These are phyloP conservation scores for Leccinum subatratum DNA, from an alignment of 1,284 basidiomycete species.

Conservation along the genomic window DNA sequence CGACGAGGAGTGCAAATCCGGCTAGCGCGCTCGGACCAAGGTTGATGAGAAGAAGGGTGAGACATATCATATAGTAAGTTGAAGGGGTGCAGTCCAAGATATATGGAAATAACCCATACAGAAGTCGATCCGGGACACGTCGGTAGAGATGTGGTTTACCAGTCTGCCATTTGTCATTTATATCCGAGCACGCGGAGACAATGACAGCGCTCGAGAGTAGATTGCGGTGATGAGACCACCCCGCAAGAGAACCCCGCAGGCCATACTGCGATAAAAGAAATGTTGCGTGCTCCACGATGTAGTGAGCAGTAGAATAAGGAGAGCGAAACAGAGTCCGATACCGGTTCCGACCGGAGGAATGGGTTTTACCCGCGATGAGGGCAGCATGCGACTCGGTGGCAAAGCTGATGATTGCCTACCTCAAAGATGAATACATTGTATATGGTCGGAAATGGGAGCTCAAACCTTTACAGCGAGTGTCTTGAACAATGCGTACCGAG, in stretches of 20 bases:
- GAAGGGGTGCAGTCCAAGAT: not conserved
- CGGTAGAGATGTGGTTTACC: not conserved
- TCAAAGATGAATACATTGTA: conserved; percentile 3
- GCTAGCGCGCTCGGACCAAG: conserved; percentile 77
- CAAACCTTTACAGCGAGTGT: conserved; percentile 68
- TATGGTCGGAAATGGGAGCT: not conserved
- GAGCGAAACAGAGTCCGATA: conserved; percentile 68
- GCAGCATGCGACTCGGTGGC: conserved; percentile 60
- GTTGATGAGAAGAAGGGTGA: conserved; percentile 34
- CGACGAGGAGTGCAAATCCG: conserved; percentile 76
- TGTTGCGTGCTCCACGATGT: conserved; percentile 59
- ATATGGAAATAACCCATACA: not conserved
- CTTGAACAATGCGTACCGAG: not conserved
- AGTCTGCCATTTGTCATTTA: not conserved
- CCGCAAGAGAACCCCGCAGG: not conserved
- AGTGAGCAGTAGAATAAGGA: conserved; percentile 68
- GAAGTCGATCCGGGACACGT: not conserved
- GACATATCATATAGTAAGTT: not conserved
- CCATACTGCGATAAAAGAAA: not conserved
- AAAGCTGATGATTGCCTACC: conserved; percentile 72
- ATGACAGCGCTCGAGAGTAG: not conserved
- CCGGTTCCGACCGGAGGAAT: conserved; percentile 65
- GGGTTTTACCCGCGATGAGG: conserved; percentile 40
- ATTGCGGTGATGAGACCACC: not conserved
- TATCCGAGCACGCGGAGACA: not conserved